Evolutionary conservation across 139 green algal species (phyloP).

Genomic region (Trebouxia sp.): DNA sequence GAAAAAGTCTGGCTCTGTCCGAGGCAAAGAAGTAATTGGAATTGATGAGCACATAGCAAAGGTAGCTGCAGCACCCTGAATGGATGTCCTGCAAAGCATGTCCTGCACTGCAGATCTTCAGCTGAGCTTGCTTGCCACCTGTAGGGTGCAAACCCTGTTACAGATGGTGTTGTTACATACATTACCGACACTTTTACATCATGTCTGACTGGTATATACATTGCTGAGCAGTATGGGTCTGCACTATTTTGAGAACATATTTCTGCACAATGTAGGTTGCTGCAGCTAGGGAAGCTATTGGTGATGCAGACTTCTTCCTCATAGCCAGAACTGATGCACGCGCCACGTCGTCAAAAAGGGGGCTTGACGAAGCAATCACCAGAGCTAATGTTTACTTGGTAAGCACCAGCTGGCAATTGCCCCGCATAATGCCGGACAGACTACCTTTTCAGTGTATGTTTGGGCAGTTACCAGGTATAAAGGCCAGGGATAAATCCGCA

Average conservation of each 20-base stretch:
- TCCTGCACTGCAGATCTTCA: background rate
- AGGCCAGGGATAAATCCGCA: no score
- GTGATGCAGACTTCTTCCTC: constrained; percentile 80
- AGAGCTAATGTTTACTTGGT: constrained; percentile 70
- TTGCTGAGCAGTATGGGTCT: background rate
- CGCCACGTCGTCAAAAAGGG: constrained; percentile 65
- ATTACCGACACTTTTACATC: no score
- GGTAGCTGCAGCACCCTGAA: background rate
- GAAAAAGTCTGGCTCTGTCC: constrained; percentile 65
- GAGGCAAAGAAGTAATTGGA: constrained; percentile 67
- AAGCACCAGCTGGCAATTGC: no score
- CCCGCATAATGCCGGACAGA: no score
- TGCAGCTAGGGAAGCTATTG: constrained; percentile 72
- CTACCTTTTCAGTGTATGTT: no score
- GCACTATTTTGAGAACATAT: background rate
- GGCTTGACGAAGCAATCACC: constrained; percentile 59
- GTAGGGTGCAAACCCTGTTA: background rate
- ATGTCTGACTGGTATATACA: background rate
- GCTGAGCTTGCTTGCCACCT: background rate
- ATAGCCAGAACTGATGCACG: constrained; percentile 72
- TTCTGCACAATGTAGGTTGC: constrained; percentile 32
- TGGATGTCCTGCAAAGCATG: background rate
- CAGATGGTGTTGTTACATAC: no score
- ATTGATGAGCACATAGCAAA: constrained; percentile 71
- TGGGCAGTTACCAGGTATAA: no score